Evolutionary conservation across 352 stramenopile genomes (phyloP).

Genomic region (Pythium myriotylum): DNA sequence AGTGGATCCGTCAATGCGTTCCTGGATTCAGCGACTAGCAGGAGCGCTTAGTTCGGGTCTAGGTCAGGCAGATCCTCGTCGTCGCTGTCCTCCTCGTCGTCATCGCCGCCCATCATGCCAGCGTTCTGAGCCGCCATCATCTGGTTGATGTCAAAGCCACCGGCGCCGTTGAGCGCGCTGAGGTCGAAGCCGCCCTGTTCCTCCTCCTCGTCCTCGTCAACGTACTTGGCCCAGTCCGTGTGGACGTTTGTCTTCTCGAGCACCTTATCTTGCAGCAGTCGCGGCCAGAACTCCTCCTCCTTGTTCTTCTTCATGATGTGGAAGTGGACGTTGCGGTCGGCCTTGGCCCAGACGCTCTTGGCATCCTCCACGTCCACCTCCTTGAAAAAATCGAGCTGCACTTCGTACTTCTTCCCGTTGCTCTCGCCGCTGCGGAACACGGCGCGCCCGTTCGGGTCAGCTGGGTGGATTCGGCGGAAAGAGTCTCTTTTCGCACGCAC

Average conservation of each 20-base stretch:
- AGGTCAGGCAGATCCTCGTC: conserved; percentile 87
- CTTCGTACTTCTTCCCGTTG: conserved; percentile 93
- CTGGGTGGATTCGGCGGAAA: background rate
- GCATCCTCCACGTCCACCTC: conserved; percentile 88
- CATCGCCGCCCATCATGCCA: conserved; percentile 75
- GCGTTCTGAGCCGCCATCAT: conserved; percentile 91
- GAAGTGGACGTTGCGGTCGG: conserved; percentile 95
- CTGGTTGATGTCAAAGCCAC: conserved; percentile 95
- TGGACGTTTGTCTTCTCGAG: conserved; percentile 97
- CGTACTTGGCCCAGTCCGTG: conserved; percentile 96
- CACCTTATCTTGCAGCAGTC: conserved; percentile 95
- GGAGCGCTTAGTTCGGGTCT: conserved; percentile 48
- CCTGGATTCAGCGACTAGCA: background rate
- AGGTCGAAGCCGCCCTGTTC: conserved; percentile 87
- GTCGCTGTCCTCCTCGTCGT: conserved; percentile 68
- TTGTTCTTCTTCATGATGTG: conserved; percentile 96
- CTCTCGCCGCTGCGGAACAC: conserved; percentile 69
- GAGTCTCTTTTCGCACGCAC: conserved; percentile 32
- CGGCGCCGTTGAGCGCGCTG: conserved; percentile 82
- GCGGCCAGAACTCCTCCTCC: conserved; percentile 95
- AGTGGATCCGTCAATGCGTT: background rate
- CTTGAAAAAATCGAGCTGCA: conserved; percentile 96
- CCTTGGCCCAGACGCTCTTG: conserved; percentile 95
- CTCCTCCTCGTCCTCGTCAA: conserved; percentile 96
- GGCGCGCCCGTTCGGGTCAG: conserved; percentile 20